phyloP scores from a whole-genome alignment of 345 rosid species.

The Psidium friedrichsthalianum region DNA sequence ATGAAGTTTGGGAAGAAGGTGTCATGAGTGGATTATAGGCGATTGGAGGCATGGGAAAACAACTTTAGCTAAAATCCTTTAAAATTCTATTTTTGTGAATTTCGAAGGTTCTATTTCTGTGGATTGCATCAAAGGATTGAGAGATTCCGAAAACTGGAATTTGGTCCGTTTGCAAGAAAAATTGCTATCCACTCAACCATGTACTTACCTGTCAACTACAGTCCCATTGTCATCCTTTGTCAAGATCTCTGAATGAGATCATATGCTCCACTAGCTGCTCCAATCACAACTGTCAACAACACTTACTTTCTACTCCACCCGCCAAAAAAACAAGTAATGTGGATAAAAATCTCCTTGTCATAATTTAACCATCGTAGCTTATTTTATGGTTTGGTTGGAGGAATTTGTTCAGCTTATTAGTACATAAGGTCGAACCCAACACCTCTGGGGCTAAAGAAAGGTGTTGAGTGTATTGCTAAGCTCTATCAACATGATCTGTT shows the following conservation, averaged over 20 bases:
- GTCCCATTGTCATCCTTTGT: background rate
- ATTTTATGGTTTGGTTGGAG: background rate
- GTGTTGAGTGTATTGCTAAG: background rate
- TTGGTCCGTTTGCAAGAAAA: background rate
- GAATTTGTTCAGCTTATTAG: background rate
- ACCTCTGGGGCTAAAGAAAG: background rate
- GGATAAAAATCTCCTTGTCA: background rate
- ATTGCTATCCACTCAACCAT: background rate
- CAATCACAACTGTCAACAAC: background rate
- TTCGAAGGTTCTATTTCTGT: background rate
- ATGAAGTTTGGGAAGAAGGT: background rate
- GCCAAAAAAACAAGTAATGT: background rate
- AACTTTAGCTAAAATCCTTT: background rate
- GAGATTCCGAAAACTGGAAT: background rate
- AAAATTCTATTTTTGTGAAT: background rate
- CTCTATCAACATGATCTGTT: background rate
- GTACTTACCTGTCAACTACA: background rate
- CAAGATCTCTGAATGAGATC: background rate
- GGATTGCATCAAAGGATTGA: background rate
- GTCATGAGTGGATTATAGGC: background rate
- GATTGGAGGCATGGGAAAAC: background rate
- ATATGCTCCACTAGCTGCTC: background rate
- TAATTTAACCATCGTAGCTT: background rate
- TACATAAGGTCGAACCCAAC: background rate
- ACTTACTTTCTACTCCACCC: background rate